A percentile compares a stretch with the other conserved stretches of the same genome.
These are phyloP conservation scores for Erythrophleum fordii DNA, from an alignment of 306 rosid species.

Conservation along the genomic window DNA sequence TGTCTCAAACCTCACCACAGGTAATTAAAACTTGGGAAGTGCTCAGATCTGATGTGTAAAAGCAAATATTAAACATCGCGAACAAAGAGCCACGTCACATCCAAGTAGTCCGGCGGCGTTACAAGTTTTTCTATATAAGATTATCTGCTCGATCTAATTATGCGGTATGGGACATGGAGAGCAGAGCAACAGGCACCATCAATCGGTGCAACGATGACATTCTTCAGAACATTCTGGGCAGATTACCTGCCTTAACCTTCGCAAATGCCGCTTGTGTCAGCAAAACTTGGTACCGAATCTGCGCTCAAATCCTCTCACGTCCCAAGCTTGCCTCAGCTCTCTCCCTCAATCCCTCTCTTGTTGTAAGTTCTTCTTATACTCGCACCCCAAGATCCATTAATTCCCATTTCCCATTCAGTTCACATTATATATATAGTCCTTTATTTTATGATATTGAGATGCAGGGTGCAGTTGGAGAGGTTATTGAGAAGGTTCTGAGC, in stretches of 20 bases:
- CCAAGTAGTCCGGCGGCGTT: too few relatives aligned
- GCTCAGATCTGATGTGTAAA: background rate
- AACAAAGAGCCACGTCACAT: background rate
- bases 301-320: constrained; percentile 45
- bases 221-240: constrained; percentile 44
- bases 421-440: too few relatives aligned
- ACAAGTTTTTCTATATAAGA: constrained; percentile 18
- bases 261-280: constrained; percentile 51
- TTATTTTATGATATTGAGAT: background rate
- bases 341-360: constrained; percentile 43
- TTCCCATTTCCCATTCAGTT: background rate
- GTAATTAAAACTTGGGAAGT: background rate
- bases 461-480: constrained; percentile 59
- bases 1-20: background rate
- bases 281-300: constrained; percentile 49
- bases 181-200: background rate
- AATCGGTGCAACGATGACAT: constrained; percentile 37
- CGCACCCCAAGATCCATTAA: background rate
- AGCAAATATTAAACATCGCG: background rate
- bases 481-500: constrained; percentile 48
- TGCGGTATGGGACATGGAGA: background rate
- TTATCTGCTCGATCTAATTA: too few relatives aligned
- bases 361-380: constrained; percentile 6
- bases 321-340: constrained; percentile 55
- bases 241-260: constrained; percentile 50